Evolutionary conservation across 164 flowering plant genomes (phyloP), one percentile per base, ranked within the genome.

Genomic region (Stephania yunnanensis): DNA sequence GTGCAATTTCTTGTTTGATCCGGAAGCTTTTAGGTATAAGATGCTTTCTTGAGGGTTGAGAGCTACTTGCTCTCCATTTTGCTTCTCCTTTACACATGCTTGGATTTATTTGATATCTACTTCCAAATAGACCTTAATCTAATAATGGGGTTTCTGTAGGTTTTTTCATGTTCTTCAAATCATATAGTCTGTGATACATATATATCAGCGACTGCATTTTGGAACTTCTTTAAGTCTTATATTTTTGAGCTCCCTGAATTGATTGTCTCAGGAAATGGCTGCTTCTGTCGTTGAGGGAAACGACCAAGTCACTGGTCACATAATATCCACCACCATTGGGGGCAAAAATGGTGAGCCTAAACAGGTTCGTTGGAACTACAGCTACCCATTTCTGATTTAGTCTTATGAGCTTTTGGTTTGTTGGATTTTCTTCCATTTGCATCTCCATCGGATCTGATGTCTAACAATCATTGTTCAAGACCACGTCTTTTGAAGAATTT

Each of bases 291-390:
- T 88, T 12, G 89, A 91, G 80, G 91, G 95, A 69, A 90, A 88
- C 82, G 95, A 88, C 82, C 86, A 87, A 17, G 92, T 88, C 31
- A 88, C 94, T 61, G 98, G 98, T 58, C 98, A 94, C 81, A 90
- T 94, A 44, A 94, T 94, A 74, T 91, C 98, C 31, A 94, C 97
- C 45, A 94, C 98, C 0, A 89, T 92, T 80, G 98, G 97, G 19
- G 98, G 98, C 74, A 92, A 90, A 84, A 92, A 94, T 87, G 97
- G 95, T 31, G 93, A 92, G 84, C 89, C 93, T 19, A 94, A 94
- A 82, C 86, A 75, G 89, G 98, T 91, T 7, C 64, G 98, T 91
- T 7, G 68, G 85, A 46, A 29, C 74, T 71, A 5, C 20, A 68
- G 44, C 61, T 64, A 74, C 20, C 15, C 19, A 19, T 22, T 71